Evolutionary conservation across 2,329 filamentous ascomycete species (phyloP).

Genomic region (Sporothrix variecibatus): DNA sequence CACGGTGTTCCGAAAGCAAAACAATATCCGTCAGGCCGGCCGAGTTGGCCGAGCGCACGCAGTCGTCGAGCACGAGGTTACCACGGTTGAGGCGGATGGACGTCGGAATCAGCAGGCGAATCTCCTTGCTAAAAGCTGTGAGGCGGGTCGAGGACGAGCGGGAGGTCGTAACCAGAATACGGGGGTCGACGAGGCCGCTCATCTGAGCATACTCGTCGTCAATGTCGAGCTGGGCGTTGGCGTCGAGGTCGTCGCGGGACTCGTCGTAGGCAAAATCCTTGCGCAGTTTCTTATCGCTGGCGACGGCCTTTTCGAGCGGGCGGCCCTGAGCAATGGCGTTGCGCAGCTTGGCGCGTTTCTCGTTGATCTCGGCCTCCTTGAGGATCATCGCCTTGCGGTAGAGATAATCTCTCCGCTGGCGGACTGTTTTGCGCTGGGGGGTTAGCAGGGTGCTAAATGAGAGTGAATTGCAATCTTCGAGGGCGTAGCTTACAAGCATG

Average conservation of each 20-base stretch:
- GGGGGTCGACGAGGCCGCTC: slow-evolving; percentile 81
- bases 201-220: slow-evolving; percentile 91
- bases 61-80: slow-evolving; percentile 81
- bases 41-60: slow-evolving; percentile 78
- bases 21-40: slow-evolving; percentile 83
- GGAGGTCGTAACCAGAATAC: slow-evolving; percentile 84
- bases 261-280: slow-evolving; percentile 95
- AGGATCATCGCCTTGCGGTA: slow-evolving; percentile 86
- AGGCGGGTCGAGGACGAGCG: slow-evolving; percentile 83
- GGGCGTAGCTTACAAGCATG: slow-evolving; percentile 31
- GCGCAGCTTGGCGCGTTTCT: slow-evolving; percentile 85
- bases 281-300: slow-evolving; percentile 80
- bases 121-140: slow-evolving; percentile 87
- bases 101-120: slow-evolving; percentile 73
- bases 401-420: slow-evolving; percentile 82
- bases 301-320: slow-evolving; percentile 76
- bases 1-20: slow-evolving; percentile 87
- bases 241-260: slow-evolving; percentile 66
- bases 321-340: slow-evolving; percentile 87
- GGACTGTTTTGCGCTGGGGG: slow-evolving; percentile 66
- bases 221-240: slow-evolving; percentile 70
- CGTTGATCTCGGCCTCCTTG: slow-evolving; percentile 86
- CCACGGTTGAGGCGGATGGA: slow-evolving; percentile 88
- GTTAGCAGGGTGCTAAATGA: neutral
- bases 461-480: slow-evolving; percentile 18